phyloP scores from a whole-genome alignment of 169 alveolate genomes.

The Cryptosporidium ubiquitum region DNA sequence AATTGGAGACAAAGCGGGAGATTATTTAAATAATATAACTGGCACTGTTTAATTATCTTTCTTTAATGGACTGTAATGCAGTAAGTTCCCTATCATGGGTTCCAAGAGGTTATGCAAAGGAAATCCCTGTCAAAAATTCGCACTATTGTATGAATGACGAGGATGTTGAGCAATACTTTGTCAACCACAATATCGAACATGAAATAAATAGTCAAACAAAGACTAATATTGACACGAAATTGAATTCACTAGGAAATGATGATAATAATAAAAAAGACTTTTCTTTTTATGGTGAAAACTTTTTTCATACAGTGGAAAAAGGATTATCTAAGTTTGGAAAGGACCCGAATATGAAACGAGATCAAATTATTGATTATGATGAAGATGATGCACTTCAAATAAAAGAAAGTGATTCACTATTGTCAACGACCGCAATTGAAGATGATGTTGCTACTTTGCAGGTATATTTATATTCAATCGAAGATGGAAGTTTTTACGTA shows the following conservation, averaged over 20 bases:
- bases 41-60: neutral
- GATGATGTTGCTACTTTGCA: slow-evolving; percentile 77
- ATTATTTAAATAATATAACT: neutral
- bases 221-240: neutral
- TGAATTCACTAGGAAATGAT: neutral
- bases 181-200: neutral
- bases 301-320: slow-evolving; percentile 60
- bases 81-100: slow-evolving; percentile 68
- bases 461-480: slow-evolving; percentile 77
- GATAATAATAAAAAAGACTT: neutral
- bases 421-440: slow-evolving; percentile 77
- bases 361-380: slow-evolving; percentile 68
- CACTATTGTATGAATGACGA: slow-evolving; percentile 65
- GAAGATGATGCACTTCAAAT: slow-evolving; percentile 78
- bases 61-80: slow-evolving; percentile 62
- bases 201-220: neutral
- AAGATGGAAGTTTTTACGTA: slow-evolving; percentile 78
- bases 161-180: slow-evolving; percentile 45
- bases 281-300: slow-evolving; percentile 37
- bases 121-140: slow-evolving; percentile 19
- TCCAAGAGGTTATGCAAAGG: slow-evolving; percentile 70
- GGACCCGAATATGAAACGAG: slow-evolving; percentile 50
- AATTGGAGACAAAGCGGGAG: slow-evolving; percentile 72
- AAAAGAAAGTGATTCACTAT: slow-evolving; percentile 68
- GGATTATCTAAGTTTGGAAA: neutral